Conservation (phyloP, 306 rosid species). For the Notholithocarpus densiflorus region DNA sequence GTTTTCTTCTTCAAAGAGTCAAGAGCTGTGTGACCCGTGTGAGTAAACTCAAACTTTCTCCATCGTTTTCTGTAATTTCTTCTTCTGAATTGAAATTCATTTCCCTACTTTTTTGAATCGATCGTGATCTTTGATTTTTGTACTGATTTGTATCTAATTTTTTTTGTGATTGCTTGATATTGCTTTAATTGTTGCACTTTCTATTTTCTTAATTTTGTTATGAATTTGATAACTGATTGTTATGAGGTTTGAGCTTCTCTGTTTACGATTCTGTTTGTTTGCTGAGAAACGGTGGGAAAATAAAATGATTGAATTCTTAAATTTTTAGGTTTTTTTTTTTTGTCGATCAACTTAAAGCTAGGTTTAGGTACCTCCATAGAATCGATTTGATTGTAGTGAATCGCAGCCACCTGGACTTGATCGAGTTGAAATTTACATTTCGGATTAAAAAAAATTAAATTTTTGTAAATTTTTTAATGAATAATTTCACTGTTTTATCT, state of each 20-base stretch:
- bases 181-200: not conserved
- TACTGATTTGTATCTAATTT: not conserved
- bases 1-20: no score
- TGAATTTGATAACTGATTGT: not conserved
- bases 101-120: not conserved
- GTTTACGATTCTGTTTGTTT: not conserved
- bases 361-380: not conserved
- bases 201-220: not conserved
- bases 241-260: not conserved
- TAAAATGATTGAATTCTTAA: not conserved
- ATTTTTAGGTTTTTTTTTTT: not conserved
- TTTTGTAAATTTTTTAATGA: no score
- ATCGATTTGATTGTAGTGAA: not conserved
- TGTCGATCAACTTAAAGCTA: not conserved
- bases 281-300: constrained; percentile 1
- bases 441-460: no score
- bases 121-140: not conserved
- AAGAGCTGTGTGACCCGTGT: not conserved
- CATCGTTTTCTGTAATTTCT: not conserved
- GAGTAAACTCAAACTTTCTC: not conserved
- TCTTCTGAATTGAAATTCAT: not conserved
- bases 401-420: not conserved
- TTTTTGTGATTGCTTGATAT: not conserved
- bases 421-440: not conserved
- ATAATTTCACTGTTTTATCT: not conserved